Conservation (phyloP, 2,329 filamentous ascomycete species). For the Talaromyces albobiverticillius region DNA sequence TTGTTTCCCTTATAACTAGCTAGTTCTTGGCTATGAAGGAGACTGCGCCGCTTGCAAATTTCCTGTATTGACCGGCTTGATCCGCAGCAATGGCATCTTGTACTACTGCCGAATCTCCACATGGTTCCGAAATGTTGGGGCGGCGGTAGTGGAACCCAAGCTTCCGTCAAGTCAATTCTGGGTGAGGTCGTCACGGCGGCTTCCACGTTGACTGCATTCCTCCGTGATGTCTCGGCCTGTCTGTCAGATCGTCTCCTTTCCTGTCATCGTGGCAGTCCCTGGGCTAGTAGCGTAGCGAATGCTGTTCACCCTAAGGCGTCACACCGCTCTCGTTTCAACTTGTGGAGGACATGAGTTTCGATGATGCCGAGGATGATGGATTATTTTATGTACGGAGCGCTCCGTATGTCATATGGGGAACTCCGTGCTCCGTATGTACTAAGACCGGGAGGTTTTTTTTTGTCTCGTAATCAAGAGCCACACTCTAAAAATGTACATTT, state of each 20-base stretch:
- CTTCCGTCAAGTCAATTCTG: background rate
- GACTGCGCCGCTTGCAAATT: conserved; percentile 5
- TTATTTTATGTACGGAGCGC: background rate
- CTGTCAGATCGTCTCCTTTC: background rate
- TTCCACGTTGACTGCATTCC: background rate
- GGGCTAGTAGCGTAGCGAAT: background rate
- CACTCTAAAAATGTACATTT: background rate
- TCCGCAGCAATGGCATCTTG: conserved; percentile 6
- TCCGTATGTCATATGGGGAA: background rate
- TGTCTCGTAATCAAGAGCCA: background rate
- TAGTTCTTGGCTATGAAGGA: background rate
- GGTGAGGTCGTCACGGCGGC: conserved; percentile 5
- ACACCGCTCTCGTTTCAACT: background rate
- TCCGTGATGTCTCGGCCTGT: conserved; percentile 5
- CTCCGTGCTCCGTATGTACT: no score
- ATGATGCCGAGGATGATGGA: background rate
- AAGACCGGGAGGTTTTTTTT: background rate
- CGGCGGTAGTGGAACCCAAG: conserved; percentile 1
- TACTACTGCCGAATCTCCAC: conserved; percentile 1
- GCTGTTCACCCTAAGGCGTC: background rate
- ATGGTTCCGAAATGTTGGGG: conserved; percentile 4
- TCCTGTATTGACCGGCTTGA: conserved; percentile 9
- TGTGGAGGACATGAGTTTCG: no score
- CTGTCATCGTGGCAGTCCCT: background rate
- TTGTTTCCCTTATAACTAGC: background rate